Evolutionary conservation across 345 rosid genomes (phyloP).

Genomic region (Salix koriyanagi): DNA sequence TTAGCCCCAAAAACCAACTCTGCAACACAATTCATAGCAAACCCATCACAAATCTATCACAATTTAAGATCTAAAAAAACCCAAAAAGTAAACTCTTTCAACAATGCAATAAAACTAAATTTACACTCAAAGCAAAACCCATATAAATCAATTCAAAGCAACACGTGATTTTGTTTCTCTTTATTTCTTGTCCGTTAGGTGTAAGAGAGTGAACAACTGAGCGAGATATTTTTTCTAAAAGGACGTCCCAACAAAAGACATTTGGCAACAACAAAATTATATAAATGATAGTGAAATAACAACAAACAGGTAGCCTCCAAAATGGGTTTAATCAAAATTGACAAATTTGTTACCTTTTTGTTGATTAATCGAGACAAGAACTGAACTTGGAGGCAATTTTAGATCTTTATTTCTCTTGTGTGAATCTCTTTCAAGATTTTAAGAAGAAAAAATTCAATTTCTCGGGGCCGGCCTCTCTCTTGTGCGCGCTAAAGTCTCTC

Average conservation of each 20-base stretch:
- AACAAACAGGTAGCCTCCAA: not conserved
- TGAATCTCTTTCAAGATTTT: not conserved
- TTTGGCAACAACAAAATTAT: not conserved
- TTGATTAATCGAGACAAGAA: not conserved
- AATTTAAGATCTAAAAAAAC: not conserved
- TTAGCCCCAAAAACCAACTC: not conserved
- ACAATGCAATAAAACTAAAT: slow-evolving; percentile 7
- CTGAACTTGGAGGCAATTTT: not conserved
- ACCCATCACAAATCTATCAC: slow-evolving; percentile 9
- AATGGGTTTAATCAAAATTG: not conserved
- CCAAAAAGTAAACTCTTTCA: not conserved
- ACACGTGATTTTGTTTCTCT: not conserved
- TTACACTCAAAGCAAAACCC: slow-evolving; percentile 20
- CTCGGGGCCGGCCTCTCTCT: not conserved
- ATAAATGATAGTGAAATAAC: slow-evolving; percentile 9
- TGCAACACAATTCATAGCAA: slow-evolving; percentile 1
- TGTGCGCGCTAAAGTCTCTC: not conserved
- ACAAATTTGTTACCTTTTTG: not conserved
- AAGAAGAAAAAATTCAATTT: not conserved
- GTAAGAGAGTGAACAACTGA: slow-evolving; percentile 3
- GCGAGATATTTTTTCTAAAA: slow-evolving; percentile 1
- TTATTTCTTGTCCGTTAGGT: slow-evolving; percentile 11
- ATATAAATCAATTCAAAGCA: slow-evolving; percentile 10
- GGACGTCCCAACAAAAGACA: slow-evolving; percentile 17
- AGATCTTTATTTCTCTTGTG: not conserved